These are phyloP conservation scores for Pleurotus tuber-regium DNA, from an alignment of 768 basidiomycete genomes.

Conservation along the genomic window DNA sequence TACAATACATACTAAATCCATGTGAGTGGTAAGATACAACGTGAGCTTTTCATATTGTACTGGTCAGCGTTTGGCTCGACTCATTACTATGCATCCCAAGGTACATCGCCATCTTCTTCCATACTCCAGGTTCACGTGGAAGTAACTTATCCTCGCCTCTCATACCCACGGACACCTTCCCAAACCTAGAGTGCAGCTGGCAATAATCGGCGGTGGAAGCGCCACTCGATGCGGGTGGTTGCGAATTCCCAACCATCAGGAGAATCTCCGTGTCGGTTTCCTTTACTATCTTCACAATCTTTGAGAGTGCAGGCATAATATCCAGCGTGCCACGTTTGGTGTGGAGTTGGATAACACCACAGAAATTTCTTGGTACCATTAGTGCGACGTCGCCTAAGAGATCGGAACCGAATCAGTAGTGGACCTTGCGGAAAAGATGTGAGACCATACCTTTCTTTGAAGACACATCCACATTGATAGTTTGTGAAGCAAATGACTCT, in stretches of 20 bases:
- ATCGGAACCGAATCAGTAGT: background rate
- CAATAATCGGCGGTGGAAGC: conserved; percentile 33
- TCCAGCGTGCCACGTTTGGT: conserved; percentile 22
- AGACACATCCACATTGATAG: conserved; percentile 11
- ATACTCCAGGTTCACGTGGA: conserved; percentile 31
- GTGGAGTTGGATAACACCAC: conserved; percentile 27
- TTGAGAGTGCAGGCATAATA: conserved; percentile 27
- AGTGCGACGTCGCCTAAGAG: conserved; percentile 23
- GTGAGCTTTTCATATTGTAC: no score
- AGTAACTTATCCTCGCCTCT: conserved; percentile 36
- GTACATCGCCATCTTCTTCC: conserved; percentile 34
- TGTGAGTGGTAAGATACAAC: no score
- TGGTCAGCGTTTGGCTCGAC: no score
- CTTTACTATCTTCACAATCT: conserved; percentile 25
- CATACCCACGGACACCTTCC: conserved; percentile 42
- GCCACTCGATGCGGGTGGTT: conserved; percentile 14
- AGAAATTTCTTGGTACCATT: conserved; percentile 25
- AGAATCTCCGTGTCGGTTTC: conserved; percentile 32
- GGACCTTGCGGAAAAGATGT: background rate
- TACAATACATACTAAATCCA: no score
- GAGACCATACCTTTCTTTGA: conserved; percentile 9
- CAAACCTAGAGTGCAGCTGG: conserved; percentile 32
- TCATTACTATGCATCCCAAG: conserved; percentile 13
- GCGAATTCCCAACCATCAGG: conserved; percentile 30
- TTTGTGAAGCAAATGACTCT: background rate